phyloP scores from a whole-genome alignment of 208 protist species.

The Trichomonas tenax region DNA sequence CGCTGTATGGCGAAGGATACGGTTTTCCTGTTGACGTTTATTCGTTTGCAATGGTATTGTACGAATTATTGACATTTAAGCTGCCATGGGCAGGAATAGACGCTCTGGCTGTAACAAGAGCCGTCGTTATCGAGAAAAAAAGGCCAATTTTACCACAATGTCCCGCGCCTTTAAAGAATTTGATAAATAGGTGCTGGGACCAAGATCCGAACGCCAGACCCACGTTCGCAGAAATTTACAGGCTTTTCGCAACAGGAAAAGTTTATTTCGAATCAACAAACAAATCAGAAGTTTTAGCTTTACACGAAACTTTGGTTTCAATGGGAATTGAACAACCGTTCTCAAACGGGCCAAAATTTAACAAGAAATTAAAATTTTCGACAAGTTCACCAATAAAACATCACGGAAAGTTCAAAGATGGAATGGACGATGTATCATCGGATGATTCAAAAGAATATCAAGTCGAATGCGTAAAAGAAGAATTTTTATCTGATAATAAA shows the following conservation, averaged over 20 bases:
- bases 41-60: slow-evolving; percentile 42
- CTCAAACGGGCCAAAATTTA: not conserved
- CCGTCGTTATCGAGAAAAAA: not conserved
- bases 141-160: not conserved
- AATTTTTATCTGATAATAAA: not conserved
- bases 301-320: not conserved
- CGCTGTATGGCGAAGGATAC: slow-evolving; percentile 16
- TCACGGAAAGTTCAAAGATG: not conserved
- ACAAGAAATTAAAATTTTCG: not conserved
- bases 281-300: not conserved
- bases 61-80: slow-evolving; percentile 35
- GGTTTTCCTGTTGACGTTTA: slow-evolving; percentile 38
- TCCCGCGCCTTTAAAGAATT: not conserved
- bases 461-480: not conserved
- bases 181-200: not conserved
- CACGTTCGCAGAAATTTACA: not conserved
- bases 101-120: not conserved
- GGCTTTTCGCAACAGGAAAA: not conserved
- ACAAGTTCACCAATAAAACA: not conserved
- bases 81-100: slow-evolving; percentile 25
- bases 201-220: not conserved
- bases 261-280: not conserved
- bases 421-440: not conserved
- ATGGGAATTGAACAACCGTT: not conserved
- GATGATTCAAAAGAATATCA: not conserved